phyloP scores from a whole-genome alignment of 371 early-diverging fungal species.

The Zopfochytrium polystomum region DNA sequence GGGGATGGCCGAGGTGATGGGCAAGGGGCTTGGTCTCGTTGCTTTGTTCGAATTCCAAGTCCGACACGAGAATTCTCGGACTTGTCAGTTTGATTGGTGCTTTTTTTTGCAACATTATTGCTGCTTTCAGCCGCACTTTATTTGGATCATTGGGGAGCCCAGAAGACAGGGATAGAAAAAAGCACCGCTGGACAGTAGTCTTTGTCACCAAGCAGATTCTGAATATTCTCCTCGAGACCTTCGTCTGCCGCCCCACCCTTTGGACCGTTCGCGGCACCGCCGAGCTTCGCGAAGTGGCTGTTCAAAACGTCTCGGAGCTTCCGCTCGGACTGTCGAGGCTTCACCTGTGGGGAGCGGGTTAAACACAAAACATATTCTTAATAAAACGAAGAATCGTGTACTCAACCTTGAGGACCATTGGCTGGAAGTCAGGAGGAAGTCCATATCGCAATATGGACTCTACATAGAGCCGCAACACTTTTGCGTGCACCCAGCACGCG shows the following conservation, averaged over 20 bases:
- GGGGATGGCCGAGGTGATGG: too few relatives aligned
- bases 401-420: conserved; percentile 72
- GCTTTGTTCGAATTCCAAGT: too few relatives aligned
- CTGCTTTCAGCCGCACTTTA: too few relatives aligned
- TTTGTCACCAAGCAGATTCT: conserved; percentile 71
- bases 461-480: conserved; percentile 88
- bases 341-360: conserved; percentile 46
- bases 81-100: too few relatives aligned
- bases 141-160: too few relatives aligned
- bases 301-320: conserved; percentile 71
- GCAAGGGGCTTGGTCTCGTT: too few relatives aligned
- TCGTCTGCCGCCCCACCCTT: conserved; percentile 45
- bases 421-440: conserved; percentile 89
- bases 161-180: conserved; percentile 33
- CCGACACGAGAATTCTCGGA: too few relatives aligned
- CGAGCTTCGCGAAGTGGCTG: conserved; percentile 55
- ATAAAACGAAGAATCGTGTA: background rate
- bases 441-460: conserved; percentile 97
- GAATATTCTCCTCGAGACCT: conserved; percentile 74
- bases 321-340: conserved; percentile 66
- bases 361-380: background rate
- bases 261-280: conserved; percentile 20
- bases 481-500: conserved; percentile 88
- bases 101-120: too few relatives aligned
- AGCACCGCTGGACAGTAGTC: conserved; percentile 89